Base-by-base conservation (phyloP, 1,284 basidiomycete species). In the Ustilago hordei region DNA sequence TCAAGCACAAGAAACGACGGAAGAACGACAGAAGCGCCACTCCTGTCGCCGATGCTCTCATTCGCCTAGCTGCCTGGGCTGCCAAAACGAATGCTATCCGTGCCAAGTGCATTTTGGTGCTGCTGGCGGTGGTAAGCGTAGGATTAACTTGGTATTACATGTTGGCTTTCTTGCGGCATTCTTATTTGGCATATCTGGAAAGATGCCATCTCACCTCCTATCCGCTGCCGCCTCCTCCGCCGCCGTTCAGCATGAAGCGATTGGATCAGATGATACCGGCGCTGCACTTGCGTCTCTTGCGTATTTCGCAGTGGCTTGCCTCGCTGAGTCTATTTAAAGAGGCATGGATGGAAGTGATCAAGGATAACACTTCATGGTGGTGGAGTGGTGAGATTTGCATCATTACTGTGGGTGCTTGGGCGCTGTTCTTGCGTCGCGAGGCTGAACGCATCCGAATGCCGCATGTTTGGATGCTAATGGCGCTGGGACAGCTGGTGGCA, bases 311-410 rank as follows among this genome's bases (percentile, higher is more conserved):
- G 4, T 93, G 92, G 92, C 89, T 93, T 1, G 77, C 86, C 12
- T 83, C 90, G 28, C 91, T 91, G 0, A 88, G 87, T 0, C 87
- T 93, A 0, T 93, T 93, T 77, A 89, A 91, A 81, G 89, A 93
- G 81, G 90, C 90, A 0, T 90, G 90, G 90, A 75, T 84, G 9
- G 84, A 86, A 45, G 90, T 90, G 1, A 89, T 89, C 74, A 76
- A 79, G 57, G 89, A 88, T 12, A 84, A 87, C 0, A 70, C 88
- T 23, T 90, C 90, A 58, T 93, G 91, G 91, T 92, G 91, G 91
- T 92, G 91, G 91, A 91, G 90, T 77, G 90, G 91, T 80, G 91
- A 91, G 82, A 88, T 93, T 34, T 93, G 91, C 83, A 86, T 91
- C 12, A 91, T 90, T 85, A 92, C 92, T 2, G 90, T 90, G 2